Conservation (phyloP, 176 grass and related monocot species). For the Oryza brachyantha region DNA sequence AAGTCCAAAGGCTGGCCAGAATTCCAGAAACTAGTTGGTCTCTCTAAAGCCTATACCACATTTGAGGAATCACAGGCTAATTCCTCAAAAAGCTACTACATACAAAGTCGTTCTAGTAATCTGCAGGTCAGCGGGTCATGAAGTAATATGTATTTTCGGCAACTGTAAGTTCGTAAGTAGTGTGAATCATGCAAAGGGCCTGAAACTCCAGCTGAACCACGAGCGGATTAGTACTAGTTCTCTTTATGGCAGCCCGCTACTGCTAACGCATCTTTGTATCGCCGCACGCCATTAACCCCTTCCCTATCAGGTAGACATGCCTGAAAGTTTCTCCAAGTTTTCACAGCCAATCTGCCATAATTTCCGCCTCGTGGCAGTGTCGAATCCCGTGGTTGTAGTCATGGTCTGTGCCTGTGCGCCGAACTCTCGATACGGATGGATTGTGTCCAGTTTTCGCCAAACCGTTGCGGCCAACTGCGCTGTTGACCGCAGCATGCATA, state of each 20-base stretch:
- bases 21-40: slow-evolving; percentile 15
- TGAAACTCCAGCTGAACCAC: background rate
- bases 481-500: background rate
- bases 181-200: background rate
- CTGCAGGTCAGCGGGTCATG: background rate
- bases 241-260: background rate
- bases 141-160: background rate
- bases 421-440: background rate
- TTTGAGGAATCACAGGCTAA: background rate
- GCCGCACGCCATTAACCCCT: background rate
- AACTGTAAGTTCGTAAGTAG: background rate
- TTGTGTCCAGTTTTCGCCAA: background rate
- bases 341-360: background rate
- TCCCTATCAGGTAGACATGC: background rate
- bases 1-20: slow-evolving; percentile 20
- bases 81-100: background rate
- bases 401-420: background rate
- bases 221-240: no score
- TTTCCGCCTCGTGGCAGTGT: background rate
- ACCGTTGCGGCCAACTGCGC: background rate
- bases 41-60: background rate
- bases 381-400: background rate
- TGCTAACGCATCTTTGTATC: background rate
- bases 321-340: background rate
- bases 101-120: background rate